phyloP scores from a whole-genome alignment of 345 rosid genomes.

The Camelina sativa region DNA sequence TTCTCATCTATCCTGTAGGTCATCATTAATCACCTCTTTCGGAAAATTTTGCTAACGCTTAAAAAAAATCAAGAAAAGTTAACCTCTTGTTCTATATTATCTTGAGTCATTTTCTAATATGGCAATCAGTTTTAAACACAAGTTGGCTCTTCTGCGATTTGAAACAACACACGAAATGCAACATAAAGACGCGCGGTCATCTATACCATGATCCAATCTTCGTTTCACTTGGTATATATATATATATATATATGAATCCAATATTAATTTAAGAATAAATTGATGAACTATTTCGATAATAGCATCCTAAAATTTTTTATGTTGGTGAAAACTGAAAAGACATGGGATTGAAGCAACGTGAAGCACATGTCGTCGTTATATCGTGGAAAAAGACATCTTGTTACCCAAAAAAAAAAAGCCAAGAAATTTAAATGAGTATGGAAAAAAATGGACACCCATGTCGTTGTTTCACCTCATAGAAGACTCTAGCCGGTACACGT shows the following conservation, averaged over 20 bases:
- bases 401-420: slow-evolving; percentile 20
- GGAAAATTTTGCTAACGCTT: too few relatives aligned
- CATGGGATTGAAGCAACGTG: slow-evolving; percentile 34
- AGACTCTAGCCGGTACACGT: slow-evolving; percentile 29
- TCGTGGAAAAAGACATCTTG: slow-evolving; percentile 28
- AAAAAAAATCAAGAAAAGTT: too few relatives aligned
- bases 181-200: not conserved
- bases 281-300: not conserved
- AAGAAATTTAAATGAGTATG: slow-evolving; percentile 6
- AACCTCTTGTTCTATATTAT: too few relatives aligned
- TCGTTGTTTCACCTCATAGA: slow-evolving; percentile 30
- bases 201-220: not conserved
- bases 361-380: slow-evolving; percentile 34
- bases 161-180: not conserved
- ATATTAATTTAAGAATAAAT: not conserved
- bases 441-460: slow-evolving; percentile 22
- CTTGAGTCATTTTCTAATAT: not conserved
- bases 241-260: not conserved
- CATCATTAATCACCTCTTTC: not conserved
- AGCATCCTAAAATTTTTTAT: not conserved
- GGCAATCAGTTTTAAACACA: too few relatives aligned
- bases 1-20: not conserved
- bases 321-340: slow-evolving; percentile 10
- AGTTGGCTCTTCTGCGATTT: not conserved
- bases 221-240: too few relatives aligned